phyloP scores from a whole-genome alignment of 192 early-diverging fungal species.

The Anaeromyces robustus region DNA sequence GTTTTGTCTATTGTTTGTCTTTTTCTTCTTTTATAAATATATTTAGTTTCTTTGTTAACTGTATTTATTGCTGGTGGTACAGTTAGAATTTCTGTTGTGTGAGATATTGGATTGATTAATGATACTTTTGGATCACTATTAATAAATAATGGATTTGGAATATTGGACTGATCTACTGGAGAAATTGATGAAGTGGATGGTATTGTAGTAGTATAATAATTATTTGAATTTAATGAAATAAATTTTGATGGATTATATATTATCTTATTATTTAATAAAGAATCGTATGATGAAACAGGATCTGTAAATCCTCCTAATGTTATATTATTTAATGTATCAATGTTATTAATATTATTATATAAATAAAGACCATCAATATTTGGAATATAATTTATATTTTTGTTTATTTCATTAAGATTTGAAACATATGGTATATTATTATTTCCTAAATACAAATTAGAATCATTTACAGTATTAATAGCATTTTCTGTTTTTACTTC shows the following conservation, averaged over 20 bases:
- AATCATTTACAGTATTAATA: not conserved
- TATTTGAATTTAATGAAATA: not conserved
- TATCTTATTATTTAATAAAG: not conserved
- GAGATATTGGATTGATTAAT: not conserved
- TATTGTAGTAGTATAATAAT: not conserved
- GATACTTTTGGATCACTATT: not conserved
- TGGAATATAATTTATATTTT: not conserved
- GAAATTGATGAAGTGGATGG: not conserved
- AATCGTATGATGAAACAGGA: not conserved
- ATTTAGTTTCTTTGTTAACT: not conserved
- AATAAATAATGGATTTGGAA: not conserved
- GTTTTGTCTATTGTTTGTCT: not conserved
- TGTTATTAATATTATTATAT: not conserved
- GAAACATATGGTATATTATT: not conserved
- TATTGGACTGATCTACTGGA: not conserved
- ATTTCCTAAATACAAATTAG: not conserved
- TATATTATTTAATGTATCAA: not conserved
- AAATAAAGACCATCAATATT: not conserved
- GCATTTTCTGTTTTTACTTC: not conserved
- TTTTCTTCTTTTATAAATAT: not conserved
- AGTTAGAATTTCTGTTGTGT: not conserved
- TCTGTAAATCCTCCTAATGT: not conserved
- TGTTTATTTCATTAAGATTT: not conserved
- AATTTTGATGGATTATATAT: not conserved
- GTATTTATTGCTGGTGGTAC: not conserved